phyloP scores from a whole-genome alignment of 345 rosid genomes.

The Dipteronia sinensis region DNA sequence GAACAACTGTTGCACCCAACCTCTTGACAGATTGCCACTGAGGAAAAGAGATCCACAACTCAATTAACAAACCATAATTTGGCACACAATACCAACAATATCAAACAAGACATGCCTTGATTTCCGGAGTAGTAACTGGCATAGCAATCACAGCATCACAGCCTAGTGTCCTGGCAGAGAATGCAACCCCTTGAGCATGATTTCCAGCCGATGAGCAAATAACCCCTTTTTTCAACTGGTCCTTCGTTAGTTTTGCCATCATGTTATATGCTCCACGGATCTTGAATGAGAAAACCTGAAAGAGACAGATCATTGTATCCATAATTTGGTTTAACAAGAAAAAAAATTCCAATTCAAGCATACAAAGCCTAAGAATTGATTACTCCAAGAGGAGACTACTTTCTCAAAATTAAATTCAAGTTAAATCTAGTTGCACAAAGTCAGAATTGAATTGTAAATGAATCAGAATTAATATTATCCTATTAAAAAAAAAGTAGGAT shows the following conservation, averaged over 20 bases:
- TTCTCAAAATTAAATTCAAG: background rate
- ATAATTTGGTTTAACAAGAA: conserved; percentile 7
- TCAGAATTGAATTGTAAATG: background rate
- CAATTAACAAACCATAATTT: conserved; percentile 1
- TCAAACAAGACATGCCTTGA: conserved; percentile 52
- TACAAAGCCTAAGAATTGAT: background rate
- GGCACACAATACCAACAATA: background rate
- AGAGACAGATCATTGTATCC: conserved; percentile 7
- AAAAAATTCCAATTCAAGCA: background rate
- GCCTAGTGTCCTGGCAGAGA: conserved; percentile 70
- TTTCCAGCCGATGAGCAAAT: conserved; percentile 98
- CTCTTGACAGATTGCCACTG: conserved; percentile 90
- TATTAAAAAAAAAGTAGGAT: background rate
- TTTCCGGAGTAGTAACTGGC: conserved; percentile 95
- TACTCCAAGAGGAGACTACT: background rate
- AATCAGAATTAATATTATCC: background rate
- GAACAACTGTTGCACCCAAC: conserved; percentile 85
- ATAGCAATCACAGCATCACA: conserved; percentile 83
- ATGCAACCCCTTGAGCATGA: conserved; percentile 99
- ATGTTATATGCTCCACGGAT: conserved; percentile 96
- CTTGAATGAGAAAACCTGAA: conserved; percentile 94
- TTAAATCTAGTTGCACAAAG: background rate
- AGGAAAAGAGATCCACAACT: conserved; percentile 18
- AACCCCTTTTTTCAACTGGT: conserved; percentile 73
- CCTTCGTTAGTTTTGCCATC: conserved; percentile 85